Percentiles rank a stretch among this genome's conserved stretches.
Conservation (phyloP, 1,284 basidiomycete species). For the Salmacisia buchloeana region DNA sequence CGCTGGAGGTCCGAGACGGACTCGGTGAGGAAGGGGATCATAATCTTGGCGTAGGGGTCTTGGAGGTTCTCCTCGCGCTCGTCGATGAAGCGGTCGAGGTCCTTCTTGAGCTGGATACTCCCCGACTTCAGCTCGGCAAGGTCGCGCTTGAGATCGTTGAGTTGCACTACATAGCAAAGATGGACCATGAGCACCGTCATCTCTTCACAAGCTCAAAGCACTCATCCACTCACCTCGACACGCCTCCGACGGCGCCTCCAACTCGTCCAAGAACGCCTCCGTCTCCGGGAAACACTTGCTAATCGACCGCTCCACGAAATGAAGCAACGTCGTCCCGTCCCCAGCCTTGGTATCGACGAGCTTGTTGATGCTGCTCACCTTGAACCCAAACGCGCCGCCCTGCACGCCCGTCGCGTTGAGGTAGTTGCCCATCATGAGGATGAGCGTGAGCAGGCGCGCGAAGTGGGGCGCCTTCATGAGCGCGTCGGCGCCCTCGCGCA, state of each 20-base stretch:
- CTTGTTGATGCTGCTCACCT: conserved; percentile 95
- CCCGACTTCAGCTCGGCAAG: conserved; percentile 49
- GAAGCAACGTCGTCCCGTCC: conserved; percentile 79
- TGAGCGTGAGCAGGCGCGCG: conserved; percentile 51
- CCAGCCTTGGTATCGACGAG: conserved; percentile 91
- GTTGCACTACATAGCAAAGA: conserved; percentile 25
- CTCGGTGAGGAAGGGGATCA: conserved; percentile 48
- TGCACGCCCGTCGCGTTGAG: conserved; percentile 96
- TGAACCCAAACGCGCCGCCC: conserved; percentile 95
- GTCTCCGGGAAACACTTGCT: conserved; percentile 80
- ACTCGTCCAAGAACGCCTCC: conserved; percentile 80
- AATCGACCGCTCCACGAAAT: conserved; percentile 88
- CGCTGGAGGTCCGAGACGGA: conserved; percentile 32
- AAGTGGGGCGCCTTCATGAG: conserved; percentile 44
- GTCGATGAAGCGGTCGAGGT: conserved; percentile 44
- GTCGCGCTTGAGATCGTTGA: conserved; percentile 45
- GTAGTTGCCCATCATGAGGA: conserved; percentile 92
- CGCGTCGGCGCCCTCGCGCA: conserved; percentile 39
- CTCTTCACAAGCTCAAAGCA: background rate
- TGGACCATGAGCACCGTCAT: background rate
- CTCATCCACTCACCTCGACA: conserved; percentile 67
- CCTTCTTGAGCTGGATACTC: conserved; percentile 43
- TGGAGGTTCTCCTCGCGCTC: conserved; percentile 41
- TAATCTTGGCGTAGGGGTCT: conserved; percentile 48
- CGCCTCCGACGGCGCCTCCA: conserved; percentile 82